Base-by-base conservation (phyloP, 2,329 filamentous ascomycete genomes). In the Colletotrichum lini region DNA sequence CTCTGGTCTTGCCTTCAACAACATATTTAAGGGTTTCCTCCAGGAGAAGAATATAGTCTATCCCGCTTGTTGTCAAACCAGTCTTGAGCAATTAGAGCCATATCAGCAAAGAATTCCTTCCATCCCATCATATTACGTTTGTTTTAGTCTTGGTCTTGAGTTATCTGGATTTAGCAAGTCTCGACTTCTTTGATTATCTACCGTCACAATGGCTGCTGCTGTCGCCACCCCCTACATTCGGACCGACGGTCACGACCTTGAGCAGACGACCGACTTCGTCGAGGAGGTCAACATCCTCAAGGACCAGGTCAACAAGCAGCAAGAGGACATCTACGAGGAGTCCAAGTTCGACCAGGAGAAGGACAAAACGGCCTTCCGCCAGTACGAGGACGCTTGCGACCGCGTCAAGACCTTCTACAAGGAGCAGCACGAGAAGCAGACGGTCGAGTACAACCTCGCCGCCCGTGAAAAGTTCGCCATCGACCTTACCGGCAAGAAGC, bases 361-460 rank as follows among this genome's bases (percentile, higher is more conserved):
- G 81, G 92, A 96, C 86, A 95, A 95, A 85, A 88, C 90, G 26
- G 86, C 91, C 74, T 96, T 96, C 84, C 89, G 95, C 44, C 92
- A 96, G 79, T 98, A 96, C 83, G 91, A 94, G 76, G 91, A 91
- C 18, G 94, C 94, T 52, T 94, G 92, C 83, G 92, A 94, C 82
- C 89, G 93, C 61, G 94, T 97, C 80, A 95, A 95, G 86, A 89
- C 88, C 84, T 97, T 97, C 83, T 98, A 97, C 88, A 87, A 85
- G 70, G 94, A 90, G 79, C 90, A 91, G 78, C 90, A 91, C 80
- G 84, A 85, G 78, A 91, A 90, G 85, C 93, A 95, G 82, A 95
- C 92, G 58, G 90, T 94, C 0, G 90, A 93, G 12, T 97, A 95
- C 88, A 97, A 97, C 85, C 87, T 97, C 53, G 90, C 91, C 73